These are phyloP conservation scores for Hordeum pubiflorum DNA, from an alignment of 202 grass and related monocot species.

Conservation along the genomic window DNA sequence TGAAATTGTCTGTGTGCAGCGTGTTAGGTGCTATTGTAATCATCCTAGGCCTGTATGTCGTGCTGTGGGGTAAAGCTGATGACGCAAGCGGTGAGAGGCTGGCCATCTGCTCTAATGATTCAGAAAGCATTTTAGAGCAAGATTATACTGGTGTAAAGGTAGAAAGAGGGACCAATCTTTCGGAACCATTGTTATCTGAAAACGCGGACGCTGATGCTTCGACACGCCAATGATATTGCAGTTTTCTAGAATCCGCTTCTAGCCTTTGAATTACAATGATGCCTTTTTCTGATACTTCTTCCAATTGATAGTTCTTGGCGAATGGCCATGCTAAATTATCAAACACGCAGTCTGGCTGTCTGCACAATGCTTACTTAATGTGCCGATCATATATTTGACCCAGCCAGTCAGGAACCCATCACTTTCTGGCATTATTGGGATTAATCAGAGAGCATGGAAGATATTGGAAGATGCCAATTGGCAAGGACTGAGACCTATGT, in stretches of 20 bases:
- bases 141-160: neutral
- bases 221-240: neutral
- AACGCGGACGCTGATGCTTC: neutral
- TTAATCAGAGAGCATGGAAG: neutral
- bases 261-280: neutral
- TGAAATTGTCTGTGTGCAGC: constrained; percentile 18
- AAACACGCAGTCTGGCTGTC: neutral
- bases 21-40: constrained; percentile 52
- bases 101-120: neutral
- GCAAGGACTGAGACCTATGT: neutral
- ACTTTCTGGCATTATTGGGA: neutral
- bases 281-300: neutral
- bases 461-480: neutral
- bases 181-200: constrained; percentile 31
- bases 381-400: neutral
- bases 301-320: neutral
- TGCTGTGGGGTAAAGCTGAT: constrained; percentile 73
- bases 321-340: neutral
- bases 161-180: constrained; percentile 12
- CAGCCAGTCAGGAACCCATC: neutral
- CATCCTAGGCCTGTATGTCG: constrained; percentile 48
- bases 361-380: neutral
- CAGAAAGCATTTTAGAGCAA: neutral
- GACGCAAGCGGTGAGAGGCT: constrained; percentile 20
- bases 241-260: neutral